Conservation (phyloP, 73 alveolate species). For the Paramecium primaurelia region DNA sequence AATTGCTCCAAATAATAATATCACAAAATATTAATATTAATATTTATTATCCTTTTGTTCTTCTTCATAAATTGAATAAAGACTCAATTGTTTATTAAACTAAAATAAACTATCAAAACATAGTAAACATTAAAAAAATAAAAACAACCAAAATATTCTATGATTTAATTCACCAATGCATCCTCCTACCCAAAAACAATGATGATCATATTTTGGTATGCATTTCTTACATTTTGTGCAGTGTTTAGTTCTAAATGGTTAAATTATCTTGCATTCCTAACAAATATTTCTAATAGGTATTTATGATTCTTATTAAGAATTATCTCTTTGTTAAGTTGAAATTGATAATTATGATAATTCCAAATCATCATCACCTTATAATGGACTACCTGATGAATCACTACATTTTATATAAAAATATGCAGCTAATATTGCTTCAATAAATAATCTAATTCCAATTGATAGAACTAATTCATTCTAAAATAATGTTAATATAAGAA, state of each 20-base stretch:
- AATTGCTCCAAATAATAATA: not conserved
- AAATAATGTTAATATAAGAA: not conserved
- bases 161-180: slow-evolving; percentile 85
- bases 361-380: not conserved
- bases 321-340: not conserved
- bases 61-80: slow-evolving; percentile 17
- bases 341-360: not conserved
- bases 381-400: not conserved
- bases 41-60: not conserved
- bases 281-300: slow-evolving; percentile 64
- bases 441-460: not conserved
- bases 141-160: slow-evolving; percentile 72
- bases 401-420: not conserved
- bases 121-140: slow-evolving; percentile 54
- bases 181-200: slow-evolving; percentile 86
- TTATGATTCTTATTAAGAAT: not conserved
- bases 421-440: not conserved
- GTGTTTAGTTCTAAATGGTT: slow-evolving; percentile 77
- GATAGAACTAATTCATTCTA: not conserved
- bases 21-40: slow-evolving; percentile 16
- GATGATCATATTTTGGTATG: slow-evolving; percentile 80
- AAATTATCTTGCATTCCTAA: slow-evolving; percentile 57
- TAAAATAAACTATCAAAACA: slow-evolving; percentile 54
- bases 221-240: slow-evolving; percentile 75
- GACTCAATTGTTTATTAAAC: not conserved